These are phyloP conservation scores for Laburnicola sp. DNA, from an alignment of 2,329 filamentous ascomycete genomes.

Conservation along the genomic window DNA sequence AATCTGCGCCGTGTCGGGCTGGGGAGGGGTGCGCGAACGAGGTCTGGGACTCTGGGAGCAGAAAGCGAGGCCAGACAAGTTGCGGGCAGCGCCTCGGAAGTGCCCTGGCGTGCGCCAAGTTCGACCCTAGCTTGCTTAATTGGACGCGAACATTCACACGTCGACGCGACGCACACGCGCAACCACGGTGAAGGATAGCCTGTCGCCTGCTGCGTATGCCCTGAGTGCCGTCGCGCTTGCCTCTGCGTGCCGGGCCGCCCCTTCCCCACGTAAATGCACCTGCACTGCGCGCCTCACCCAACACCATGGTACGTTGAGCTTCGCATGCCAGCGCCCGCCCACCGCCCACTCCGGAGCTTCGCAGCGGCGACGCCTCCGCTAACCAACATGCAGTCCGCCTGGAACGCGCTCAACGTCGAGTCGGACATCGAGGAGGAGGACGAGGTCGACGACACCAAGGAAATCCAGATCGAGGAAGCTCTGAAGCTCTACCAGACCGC, in stretches of 20 bases:
- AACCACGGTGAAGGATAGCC: not conserved
- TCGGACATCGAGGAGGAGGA: slow-evolving; percentile 88
- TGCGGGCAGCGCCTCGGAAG: slow-evolving; percentile 6
- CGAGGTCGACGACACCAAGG: slow-evolving; percentile 91
- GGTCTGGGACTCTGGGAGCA: slow-evolving; percentile 8
- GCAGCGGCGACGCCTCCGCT: not conserved
- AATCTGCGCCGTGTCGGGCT: slow-evolving; percentile 6
- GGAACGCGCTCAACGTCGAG: slow-evolving; percentile 90
- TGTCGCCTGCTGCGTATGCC: not conserved
- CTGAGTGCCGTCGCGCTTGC: not conserved
- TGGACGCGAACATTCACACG: slow-evolving; percentile 4
- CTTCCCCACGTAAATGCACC: slow-evolving; percentile 1
- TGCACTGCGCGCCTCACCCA: not conserved
- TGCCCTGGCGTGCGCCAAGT: slow-evolving; percentile 9
- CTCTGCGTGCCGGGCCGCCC: not conserved
- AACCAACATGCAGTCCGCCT: slow-evolving; percentile 53
- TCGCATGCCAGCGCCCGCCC: slow-evolving; percentile 1
- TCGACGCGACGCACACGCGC: not conserved
- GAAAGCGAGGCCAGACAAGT: not conserved
- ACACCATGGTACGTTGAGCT: slow-evolving; percentile 8
- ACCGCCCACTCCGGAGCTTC: not conserved
- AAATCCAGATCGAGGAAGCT: slow-evolving; percentile 96
- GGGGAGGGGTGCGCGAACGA: slow-evolving; percentile 15
- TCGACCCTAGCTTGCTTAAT: not conserved
- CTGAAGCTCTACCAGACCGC: slow-evolving; percentile 92